Base-by-base conservation (phyloP, 768 basidiomycete species). In the Leccinellum albellum region DNA sequence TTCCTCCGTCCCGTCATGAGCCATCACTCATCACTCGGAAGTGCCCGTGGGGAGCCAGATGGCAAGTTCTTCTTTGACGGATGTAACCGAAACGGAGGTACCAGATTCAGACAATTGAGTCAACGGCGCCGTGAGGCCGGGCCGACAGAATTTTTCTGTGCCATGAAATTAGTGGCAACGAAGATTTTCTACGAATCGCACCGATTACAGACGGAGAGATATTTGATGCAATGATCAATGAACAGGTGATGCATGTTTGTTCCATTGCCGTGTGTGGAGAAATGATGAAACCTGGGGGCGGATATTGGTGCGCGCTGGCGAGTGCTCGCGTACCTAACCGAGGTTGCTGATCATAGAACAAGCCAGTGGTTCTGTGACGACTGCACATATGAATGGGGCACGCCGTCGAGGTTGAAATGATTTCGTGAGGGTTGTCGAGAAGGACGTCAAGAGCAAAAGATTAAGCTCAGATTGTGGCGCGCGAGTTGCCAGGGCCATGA, bases 11-110 rank as follows among this genome's bases (percentile, higher is more conserved):
- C 50, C 21, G 47, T 56, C 31, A 52, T 65, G 55, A 40, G 37
- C n/a, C 53, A 51, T 59, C 56, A 60, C n/a, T 26, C 26, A 52
- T 60, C 15, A 46, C 37, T 46, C 65, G 70, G 59, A 58, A 61
- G 51, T 61, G 47, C 21, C 66, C 68, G 68, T 65, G 65, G 58
- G 61, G 51, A 52, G 45, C 40, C 51, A 53, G 33, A 62, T 23
- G 50, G 51, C 29, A 44, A 50, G 21, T 53, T 46, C 68, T 61
- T 55, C 46, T 56, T 24, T 0, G 24, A 52, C 70, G 69, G 70
- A 15, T 48, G 55, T 54, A 58, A 1, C 69, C 69, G 69, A 65
- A n/a, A 61, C 66, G 70, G 68, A 62, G 57, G 62, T 59, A 49
- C 59, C 57, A 33, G 51, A 69, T 64, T 53, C 46, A 55, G 63